A percentile compares a stretch with the other conserved stretches of the same genome.
Conservation (phyloP, 305 asterid genomes). For the Ajuga reptans region DNA sequence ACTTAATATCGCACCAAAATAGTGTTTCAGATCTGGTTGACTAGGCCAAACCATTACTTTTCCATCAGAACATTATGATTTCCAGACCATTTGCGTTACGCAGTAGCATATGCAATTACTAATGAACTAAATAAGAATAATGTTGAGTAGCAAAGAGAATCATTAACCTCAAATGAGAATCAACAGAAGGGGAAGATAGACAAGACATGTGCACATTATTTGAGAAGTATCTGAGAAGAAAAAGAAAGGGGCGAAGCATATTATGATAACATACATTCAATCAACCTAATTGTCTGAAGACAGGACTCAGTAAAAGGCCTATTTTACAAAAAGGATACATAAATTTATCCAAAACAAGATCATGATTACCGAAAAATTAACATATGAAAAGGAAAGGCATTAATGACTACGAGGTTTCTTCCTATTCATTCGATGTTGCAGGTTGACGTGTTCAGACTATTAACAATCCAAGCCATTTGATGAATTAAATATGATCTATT, state of each 20-base stretch:
- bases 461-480: neutral
- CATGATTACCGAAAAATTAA: neutral
- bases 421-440: neutral
- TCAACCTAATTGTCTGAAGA: neutral
- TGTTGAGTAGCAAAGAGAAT: neutral
- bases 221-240: neutral
- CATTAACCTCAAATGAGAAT: neutral
- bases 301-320: neutral
- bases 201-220: neutral
- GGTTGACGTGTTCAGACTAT: neutral
- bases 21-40: neutral
- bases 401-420: neutral
- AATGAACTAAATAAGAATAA: neutral
- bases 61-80: neutral
- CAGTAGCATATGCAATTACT: neutral
- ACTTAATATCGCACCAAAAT: conserved; percentile 3
- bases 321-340: neutral
- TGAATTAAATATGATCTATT: conserved; percentile 3
- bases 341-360: neutral
- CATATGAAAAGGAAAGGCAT: neutral
- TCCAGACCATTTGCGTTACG: neutral
- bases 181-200: neutral
- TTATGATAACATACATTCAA: neutral
- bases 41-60: neutral
- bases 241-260: neutral